Evolutionary conservation across 805 yeast genomes (phyloP).

Genomic region (Yarrowia sp.): DNA sequence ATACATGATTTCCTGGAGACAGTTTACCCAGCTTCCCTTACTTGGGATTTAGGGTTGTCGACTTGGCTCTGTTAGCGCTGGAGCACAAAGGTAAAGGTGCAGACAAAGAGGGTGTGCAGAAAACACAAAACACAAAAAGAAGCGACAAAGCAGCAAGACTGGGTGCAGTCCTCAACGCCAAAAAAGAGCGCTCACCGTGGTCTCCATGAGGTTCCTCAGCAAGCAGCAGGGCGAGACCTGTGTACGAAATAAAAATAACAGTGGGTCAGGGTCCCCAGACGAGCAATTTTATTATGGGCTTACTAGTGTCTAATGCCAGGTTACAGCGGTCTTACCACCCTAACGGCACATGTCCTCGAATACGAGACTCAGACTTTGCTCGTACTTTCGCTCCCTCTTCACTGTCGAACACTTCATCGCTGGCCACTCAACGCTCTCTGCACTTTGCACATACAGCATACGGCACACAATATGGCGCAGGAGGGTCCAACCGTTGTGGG

Average conservation of each 20-base stretch:
- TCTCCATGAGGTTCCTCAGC: too few species aligned
- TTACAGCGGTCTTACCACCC: too few species aligned
- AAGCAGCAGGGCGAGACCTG: too few species aligned
- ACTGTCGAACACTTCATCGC: background rate
- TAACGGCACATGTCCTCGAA: too few species aligned
- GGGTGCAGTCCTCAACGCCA: conserved; percentile 1
- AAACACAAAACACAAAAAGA: background rate
- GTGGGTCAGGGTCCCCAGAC: background rate
- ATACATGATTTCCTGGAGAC: conserved; percentile 18
- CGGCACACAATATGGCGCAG: conserved; percentile 9
- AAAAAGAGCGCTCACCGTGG: background rate
- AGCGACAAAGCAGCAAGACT: too few species aligned
- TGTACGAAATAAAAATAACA: too few species aligned
- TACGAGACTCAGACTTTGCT: too few species aligned
- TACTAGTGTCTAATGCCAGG: too few species aligned
- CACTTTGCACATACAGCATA: conserved; percentile 3
- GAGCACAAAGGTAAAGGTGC: background rate
- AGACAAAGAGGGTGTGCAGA: background rate
- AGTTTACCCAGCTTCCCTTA: conserved; percentile 1
- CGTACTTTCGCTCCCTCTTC: too few species aligned
- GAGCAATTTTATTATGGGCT: background rate
- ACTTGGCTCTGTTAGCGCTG: conserved; percentile 1
- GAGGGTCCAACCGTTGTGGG: too few species aligned
- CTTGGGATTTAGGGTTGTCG: background rate
- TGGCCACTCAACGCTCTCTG: background rate